phyloP scores from a whole-genome alignment of 805 yeast genomes.

The Lachancea sp. region DNA sequence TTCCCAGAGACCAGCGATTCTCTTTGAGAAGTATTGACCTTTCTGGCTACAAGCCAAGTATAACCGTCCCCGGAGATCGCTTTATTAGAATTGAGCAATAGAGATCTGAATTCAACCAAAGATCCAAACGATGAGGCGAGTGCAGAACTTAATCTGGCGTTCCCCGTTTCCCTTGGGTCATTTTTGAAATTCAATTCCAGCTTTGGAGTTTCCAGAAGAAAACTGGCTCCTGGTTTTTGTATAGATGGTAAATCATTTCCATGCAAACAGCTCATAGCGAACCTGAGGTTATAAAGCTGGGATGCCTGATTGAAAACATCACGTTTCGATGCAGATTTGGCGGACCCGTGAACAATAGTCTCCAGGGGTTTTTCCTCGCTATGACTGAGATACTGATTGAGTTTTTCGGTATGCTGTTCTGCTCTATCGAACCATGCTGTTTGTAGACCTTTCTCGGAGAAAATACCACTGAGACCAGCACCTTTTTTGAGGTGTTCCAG shows the following conservation, averaged over 20 bases:
- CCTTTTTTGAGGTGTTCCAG: constrained; percentile 24
- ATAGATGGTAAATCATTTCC: constrained; percentile 14
- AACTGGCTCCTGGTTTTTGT: constrained; percentile 18
- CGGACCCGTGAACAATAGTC: constrained; percentile 24
- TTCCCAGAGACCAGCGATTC: constrained; percentile 11
- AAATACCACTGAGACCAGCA: constrained; percentile 44
- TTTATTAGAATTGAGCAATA: constrained; percentile 60
- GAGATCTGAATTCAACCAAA: constrained; percentile 63
- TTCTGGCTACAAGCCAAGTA: constrained; percentile 76
- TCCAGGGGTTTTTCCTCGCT: constrained; percentile 23
- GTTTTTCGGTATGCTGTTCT: constrained; percentile 32
- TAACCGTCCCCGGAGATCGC: constrained; percentile 83
- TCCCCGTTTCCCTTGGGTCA: constrained; percentile 30
- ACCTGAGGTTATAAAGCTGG: constrained; percentile 33
- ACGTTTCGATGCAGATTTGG: constrained; percentile 28
- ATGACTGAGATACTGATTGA: constrained; percentile 33
- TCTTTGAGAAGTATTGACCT: constrained; percentile 13
- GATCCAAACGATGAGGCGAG: constrained; percentile 66
- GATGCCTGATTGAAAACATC: constrained; percentile 37
- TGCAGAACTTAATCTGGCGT: constrained; percentile 38
- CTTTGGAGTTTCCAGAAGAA: constrained; percentile 42
- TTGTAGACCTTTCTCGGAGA: constrained; percentile 41
- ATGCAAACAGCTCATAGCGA: constrained; percentile 33
- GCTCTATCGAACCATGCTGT: constrained; percentile 47
- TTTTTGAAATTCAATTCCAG: constrained; percentile 24